phyloP scores from a whole-genome alignment of 371 early-diverging fungal species.

The Syncephalastrum monosporum region DNA sequence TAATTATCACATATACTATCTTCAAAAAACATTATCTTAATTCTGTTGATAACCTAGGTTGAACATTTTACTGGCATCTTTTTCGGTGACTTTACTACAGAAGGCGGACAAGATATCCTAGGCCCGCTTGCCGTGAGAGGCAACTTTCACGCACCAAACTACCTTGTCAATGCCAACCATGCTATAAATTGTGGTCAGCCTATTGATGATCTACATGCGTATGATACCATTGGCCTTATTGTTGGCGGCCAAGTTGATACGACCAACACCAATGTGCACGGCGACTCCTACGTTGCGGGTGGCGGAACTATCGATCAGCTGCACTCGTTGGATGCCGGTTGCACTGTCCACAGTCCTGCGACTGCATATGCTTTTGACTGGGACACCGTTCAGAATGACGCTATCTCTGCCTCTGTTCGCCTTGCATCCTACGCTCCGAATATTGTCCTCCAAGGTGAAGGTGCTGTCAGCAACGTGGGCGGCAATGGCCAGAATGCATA shows the following conservation, averaged over 20 bases:
- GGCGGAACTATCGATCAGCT: not conserved
- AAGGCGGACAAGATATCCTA: constrained; percentile 17
- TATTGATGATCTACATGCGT: not conserved
- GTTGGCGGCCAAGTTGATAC: constrained; percentile 1
- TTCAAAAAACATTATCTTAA: too few species aligned
- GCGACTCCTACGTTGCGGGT: constrained; percentile 4
- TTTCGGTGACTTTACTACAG: constrained; percentile 17
- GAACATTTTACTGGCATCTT: constrained; percentile 23
- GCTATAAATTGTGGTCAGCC: not conserved
- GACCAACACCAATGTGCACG: constrained; percentile 12
- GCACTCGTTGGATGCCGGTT: not conserved
- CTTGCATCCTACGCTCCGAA: constrained; percentile 1
- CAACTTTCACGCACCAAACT: constrained; percentile 11
- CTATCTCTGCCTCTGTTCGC: not conserved
- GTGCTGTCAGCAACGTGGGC: not conserved
- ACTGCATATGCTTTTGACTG: not conserved
- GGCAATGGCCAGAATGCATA: constrained; percentile 1
- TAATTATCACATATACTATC: too few species aligned
- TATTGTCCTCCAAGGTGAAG: not conserved
- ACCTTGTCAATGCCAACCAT: constrained; percentile 21
- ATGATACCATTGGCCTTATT: constrained; percentile 7
- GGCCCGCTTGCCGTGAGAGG: constrained; percentile 27
- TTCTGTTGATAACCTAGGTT: constrained; percentile 4
- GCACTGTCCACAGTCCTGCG: not conserved
- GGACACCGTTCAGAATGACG: not conserved